Base-by-base conservation (phyloP, 257 asterid genomes). In the Parsonsia alboflavescens region DNA sequence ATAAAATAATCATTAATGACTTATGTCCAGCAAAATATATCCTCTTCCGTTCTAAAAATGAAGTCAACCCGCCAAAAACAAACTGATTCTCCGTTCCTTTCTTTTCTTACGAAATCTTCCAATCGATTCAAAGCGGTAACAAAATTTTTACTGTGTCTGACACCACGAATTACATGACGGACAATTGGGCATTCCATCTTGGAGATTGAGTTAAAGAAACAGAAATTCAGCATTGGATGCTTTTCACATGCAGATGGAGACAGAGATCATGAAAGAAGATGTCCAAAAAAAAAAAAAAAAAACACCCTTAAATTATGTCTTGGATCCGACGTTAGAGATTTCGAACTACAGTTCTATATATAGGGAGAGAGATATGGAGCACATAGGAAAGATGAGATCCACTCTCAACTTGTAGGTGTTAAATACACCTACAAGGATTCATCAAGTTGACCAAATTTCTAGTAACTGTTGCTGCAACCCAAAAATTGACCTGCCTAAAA, bases 161-260 rank as follows among this genome's bases (percentile, higher is more conserved):
- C 10, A 9, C 59, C 59, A 19, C 26, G 26, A 53, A 6, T 19
- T 52, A 3, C 15, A 15, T 16, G 24, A 17, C 5, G 58, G 59
- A 46, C 26, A 53, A 53, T 54, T 54, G 28, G 10, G 12, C 3
- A 54, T 50, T 50, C 5, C 56, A 16, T 50, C 5, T 50, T 50
- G 56, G 56, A 50, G n/a, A 50, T 54, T 54, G 28, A 54, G 61
- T 21, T n/a, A 54, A 54, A 21, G 54, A 49, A 26, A 70, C 26
- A 28, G 46, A 41, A 3, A 30, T 8, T 24, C 33, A 53, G 64
- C 74, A 52, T 71, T 19, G 74, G 74, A 71, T 71, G 21, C 74
- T 33, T 28, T 71, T 52, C 26, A 15, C 28, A 11, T 5, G 28
- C 72, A 5, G n/a, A 10, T 0, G 12, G 26, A 2, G 26, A 28